A percentile compares a stretch with the other conserved stretches of the same genome.
Evolutionary conservation across 441 rosid genomes (phyloP).

Genomic region (Biscutella laevigata): DNA sequence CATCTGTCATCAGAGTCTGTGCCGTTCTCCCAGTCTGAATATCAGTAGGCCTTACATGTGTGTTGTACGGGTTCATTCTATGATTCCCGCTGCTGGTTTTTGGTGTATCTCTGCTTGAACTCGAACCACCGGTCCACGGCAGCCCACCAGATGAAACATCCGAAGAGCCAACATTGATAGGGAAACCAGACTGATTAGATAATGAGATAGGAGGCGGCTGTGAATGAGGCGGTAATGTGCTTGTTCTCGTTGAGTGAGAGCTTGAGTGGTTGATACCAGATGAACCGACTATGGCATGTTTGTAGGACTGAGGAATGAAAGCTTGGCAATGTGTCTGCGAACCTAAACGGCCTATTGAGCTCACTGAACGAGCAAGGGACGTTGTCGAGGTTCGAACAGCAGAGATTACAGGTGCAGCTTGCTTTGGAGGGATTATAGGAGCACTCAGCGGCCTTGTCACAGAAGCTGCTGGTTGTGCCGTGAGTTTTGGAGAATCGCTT

Average conservation of each 20-base stretch:
- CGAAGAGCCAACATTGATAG: slow-evolving; percentile 31
- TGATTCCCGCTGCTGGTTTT: slow-evolving; percentile 7
- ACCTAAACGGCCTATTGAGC: slow-evolving; percentile 74
- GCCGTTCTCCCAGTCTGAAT: slow-evolving; percentile 33
- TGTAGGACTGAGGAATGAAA: slow-evolving; percentile 62
- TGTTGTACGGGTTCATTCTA: slow-evolving; percentile 11
- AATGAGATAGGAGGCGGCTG: slow-evolving; percentile 31
- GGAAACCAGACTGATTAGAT: slow-evolving; percentile 39
- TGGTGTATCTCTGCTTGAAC: slow-evolving; percentile 9
- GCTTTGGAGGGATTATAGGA: slow-evolving; percentile 48
- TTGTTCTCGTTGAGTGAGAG: slow-evolving; percentile 40
- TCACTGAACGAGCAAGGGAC: slow-evolving; percentile 55
- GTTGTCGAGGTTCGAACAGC: slow-evolving; percentile 44
- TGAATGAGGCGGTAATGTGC: slow-evolving; percentile 30
- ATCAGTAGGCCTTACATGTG: background rate
- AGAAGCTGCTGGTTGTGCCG: slow-evolving; percentile 29
- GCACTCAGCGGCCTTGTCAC: slow-evolving; percentile 80
- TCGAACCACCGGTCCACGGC: slow-evolving; percentile 43
- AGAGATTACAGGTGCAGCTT: slow-evolving; percentile 44
- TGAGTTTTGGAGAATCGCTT: slow-evolving; percentile 29
- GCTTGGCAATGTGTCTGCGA: slow-evolving; percentile 40
- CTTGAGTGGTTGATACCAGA: slow-evolving; percentile 32
- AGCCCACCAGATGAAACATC: slow-evolving; percentile 35
- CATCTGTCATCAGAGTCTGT: slow-evolving; percentile 52
- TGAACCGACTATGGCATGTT: slow-evolving; percentile 59